Conservation (phyloP, 2,329 filamentous ascomycete species). For the Lachnellula subtilissima region DNA sequence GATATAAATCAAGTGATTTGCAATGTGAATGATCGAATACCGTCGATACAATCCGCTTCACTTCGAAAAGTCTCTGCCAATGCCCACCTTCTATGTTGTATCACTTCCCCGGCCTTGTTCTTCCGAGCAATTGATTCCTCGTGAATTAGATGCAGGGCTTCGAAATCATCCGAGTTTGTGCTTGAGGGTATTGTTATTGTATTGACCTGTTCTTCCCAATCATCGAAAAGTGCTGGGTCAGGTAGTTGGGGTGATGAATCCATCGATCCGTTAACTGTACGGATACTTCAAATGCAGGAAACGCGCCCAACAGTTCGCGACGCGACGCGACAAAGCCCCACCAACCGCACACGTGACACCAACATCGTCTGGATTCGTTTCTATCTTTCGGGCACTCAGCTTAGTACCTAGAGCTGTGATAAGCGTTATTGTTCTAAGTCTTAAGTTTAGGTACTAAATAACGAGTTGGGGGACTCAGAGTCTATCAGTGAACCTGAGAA, state of each 20-base stretch:
- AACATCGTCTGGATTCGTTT: no score
- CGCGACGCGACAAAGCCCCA: neutral
- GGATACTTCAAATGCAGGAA: no score
- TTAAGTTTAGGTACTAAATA: no score
- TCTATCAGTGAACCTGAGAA: no score
- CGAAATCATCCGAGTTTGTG: constrained; percentile 42
- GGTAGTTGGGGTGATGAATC: constrained; percentile 21
- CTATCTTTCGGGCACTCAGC: no score
- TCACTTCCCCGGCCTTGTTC: constrained; percentile 41
- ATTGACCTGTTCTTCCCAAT: constrained; percentile 19
- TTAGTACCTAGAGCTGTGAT: no score
- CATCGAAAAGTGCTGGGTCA: constrained; percentile 21
- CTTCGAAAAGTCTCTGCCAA: constrained; percentile 43
- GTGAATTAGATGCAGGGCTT: constrained; percentile 38
- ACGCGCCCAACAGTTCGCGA: neutral
- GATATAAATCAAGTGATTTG: neutral
- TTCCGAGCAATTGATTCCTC: constrained; percentile 39
- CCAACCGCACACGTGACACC: neutral
- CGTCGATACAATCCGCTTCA: constrained; percentile 38
- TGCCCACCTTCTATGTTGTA: constrained; percentile 47
- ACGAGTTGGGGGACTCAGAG: no score
- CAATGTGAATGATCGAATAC: constrained; percentile 8
- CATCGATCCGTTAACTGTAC: constrained; percentile 13
- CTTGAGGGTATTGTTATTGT: constrained; percentile 12
- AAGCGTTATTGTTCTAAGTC: no score